Evolutionary conservation across 75 land plant species (phyloP).

Genomic region (Gnetum montanum): DNA sequence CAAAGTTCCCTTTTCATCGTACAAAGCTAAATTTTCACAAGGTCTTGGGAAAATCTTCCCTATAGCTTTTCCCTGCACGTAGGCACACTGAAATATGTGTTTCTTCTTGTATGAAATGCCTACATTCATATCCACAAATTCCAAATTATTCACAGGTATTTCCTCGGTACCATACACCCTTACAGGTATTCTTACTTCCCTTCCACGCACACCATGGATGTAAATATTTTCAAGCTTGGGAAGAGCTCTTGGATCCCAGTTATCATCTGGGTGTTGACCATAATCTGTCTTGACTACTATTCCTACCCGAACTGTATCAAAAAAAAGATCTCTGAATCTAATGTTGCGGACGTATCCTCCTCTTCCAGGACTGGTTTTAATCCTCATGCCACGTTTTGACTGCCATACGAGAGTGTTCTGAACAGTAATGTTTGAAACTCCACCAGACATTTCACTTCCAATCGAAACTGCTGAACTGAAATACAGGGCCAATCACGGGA

Average conservation of each 20-base stretch:
- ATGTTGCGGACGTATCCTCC: constrained; percentile 69
- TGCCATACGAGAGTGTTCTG: constrained; percentile 40
- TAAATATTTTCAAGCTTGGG: constrained; percentile 57
- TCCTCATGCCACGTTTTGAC: constrained; percentile 44
- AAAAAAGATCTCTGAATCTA: constrained; percentile 26
- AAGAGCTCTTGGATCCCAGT: constrained; percentile 59
- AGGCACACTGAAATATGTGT: constrained; percentile 76
- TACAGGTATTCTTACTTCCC: constrained; percentile 74
- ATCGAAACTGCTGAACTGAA: constrained; percentile 72
- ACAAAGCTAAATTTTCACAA: constrained; percentile 66
- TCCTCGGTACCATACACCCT: constrained; percentile 69
- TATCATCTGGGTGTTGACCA: constrained; percentile 54
- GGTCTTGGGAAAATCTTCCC: constrained; percentile 82
- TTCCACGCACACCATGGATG: constrained; percentile 54
- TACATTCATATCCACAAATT: constrained; percentile 69
- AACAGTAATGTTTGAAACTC: constrained; percentile 34
- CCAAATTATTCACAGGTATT: constrained; percentile 56
- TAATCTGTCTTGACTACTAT: constrained; percentile 51
- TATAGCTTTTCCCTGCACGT: constrained; percentile 65
- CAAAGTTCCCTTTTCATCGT: constrained; percentile 40
- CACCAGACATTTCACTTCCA: constrained; percentile 91
- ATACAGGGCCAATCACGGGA: constrained; percentile 62
- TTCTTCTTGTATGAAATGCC: constrained; percentile 82
- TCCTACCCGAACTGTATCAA: constrained; percentile 53
- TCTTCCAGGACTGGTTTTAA: constrained; percentile 65